Conservation (phyloP, 2,329 filamentous ascomycete genomes). For the Aspergillus persii region DNA sequence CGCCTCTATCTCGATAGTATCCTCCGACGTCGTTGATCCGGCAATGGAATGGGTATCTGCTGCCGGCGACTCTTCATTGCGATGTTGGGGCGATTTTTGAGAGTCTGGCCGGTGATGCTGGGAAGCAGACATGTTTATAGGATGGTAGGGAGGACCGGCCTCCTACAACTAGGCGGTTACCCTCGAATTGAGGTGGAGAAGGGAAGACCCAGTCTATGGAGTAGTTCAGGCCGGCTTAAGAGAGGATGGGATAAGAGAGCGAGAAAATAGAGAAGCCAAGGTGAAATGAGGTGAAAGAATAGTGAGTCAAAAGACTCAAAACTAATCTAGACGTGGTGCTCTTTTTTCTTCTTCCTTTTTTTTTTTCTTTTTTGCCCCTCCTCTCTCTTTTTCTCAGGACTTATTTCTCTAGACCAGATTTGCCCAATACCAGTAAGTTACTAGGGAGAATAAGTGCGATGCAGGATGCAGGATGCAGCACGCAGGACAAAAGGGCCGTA, state of each 20-base stretch:
- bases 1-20: constrained; percentile 28
- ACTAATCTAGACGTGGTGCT: no score
- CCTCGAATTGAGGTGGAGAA: background rate
- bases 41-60: constrained; percentile 28
- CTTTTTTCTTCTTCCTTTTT: background rate
- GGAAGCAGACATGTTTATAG: constrained; percentile 21
- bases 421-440: background rate
- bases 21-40: constrained; percentile 25
- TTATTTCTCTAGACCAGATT: background rate
- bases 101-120: constrained; percentile 9
- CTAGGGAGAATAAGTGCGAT: background rate
- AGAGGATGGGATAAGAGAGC: background rate
- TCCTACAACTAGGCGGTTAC: background rate
- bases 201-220: background rate
- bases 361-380: background rate
- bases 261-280: background rate
- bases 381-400: background rate
- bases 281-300: background rate
- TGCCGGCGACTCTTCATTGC: constrained; percentile 10
- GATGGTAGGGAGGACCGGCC: background rate
- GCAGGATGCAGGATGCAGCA: no score
- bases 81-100: constrained; percentile 21
- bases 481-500: no score
- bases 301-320: background rate
- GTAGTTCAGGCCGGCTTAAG: background rate